Evolutionary conservation across 139 green algal species (phyloP).

Genomic region (Eudorina sp.): DNA sequence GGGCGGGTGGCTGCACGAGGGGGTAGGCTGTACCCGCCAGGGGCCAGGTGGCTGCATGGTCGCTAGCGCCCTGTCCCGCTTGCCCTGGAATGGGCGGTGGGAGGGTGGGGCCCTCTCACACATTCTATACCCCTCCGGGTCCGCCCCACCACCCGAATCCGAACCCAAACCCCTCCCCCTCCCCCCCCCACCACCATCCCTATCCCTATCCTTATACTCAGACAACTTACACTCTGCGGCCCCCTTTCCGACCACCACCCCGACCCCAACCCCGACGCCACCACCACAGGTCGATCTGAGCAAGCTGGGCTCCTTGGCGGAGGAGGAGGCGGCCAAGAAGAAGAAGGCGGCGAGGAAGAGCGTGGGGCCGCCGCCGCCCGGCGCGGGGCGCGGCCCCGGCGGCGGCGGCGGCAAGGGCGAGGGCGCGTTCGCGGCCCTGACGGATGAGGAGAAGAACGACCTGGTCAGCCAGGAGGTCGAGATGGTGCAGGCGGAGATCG

Average conservation of each 20-base stretch:
- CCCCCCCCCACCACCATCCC: not conserved
- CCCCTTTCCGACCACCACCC: not conserved
- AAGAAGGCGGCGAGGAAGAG: slow-evolving; percentile 58
- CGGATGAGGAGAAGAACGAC: slow-evolving; percentile 80
- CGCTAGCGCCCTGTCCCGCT: too few species aligned
- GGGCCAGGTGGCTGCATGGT: too few species aligned
- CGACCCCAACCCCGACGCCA: not conserved
- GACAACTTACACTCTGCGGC: not conserved
- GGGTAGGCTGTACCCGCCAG: too few species aligned
- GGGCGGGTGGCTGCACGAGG: too few species aligned
- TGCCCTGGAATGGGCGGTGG: too few species aligned
- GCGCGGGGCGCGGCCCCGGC: slow-evolving; percentile 56
- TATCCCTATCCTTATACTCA: not conserved
- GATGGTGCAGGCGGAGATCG: slow-evolving; percentile 70
- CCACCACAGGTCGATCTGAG: slow-evolving; percentile 18
- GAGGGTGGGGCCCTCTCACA: not conserved
- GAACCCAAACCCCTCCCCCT: too few species aligned
- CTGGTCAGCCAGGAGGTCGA: slow-evolving; percentile 76
- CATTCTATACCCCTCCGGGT: not conserved
- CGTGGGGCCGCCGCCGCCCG: slow-evolving; percentile 51
- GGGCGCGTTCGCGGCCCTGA: slow-evolving; percentile 56
- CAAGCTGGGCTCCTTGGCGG: slow-evolving; percentile 35
- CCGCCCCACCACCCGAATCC: too few species aligned
- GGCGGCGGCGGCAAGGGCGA: slow-evolving; percentile 52
- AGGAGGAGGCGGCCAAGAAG: slow-evolving; percentile 53